A percentile compares a stretch with the other conserved stretches of the same genome.
These are phyloP conservation scores for Neonectria hederae DNA, from an alignment of 2,329 filamentous ascomycete species.

Conservation along the genomic window DNA sequence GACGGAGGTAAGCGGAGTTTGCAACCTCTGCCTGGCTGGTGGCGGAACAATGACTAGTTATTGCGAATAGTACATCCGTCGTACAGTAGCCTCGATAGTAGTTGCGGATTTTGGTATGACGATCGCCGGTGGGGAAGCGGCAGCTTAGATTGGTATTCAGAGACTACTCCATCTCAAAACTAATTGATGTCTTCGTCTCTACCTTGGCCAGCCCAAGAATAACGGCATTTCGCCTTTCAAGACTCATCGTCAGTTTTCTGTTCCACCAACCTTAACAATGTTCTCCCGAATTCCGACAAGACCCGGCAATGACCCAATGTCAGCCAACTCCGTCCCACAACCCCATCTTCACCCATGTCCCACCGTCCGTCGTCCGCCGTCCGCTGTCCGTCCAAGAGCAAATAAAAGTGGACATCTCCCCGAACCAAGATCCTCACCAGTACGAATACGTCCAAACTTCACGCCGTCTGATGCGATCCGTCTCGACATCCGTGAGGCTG, in stretches of 20 bases:
- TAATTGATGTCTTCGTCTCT: too few species aligned
- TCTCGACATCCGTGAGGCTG: not conserved
- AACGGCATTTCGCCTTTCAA: not conserved
- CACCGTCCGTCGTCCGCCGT: not conserved
- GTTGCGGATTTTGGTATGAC: not conserved
- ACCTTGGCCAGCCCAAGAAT: not conserved
- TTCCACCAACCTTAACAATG: not conserved
- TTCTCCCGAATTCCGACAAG: not conserved
- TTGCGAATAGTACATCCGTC: not conserved
- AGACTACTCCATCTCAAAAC: not conserved
- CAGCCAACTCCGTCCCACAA: not conserved
- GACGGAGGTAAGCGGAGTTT: constrained; percentile 1
- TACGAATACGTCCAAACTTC: constrained; percentile 15
- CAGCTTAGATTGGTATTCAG: not conserved
- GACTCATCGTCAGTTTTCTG: not conserved
- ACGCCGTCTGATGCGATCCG: not conserved
- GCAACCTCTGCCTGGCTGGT: not conserved
- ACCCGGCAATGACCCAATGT: not conserved
- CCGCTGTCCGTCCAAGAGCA: not conserved
- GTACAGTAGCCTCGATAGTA: not conserved
- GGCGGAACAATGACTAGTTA: not conserved
- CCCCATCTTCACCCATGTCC: not conserved
- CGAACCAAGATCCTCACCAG: not conserved
- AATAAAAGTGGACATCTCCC: not conserved
- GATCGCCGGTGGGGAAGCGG: not conserved